These are phyloP conservation scores for Dentipellis sp. DNA, from an alignment of 768 basidiomycete genomes.

Conservation along the genomic window DNA sequence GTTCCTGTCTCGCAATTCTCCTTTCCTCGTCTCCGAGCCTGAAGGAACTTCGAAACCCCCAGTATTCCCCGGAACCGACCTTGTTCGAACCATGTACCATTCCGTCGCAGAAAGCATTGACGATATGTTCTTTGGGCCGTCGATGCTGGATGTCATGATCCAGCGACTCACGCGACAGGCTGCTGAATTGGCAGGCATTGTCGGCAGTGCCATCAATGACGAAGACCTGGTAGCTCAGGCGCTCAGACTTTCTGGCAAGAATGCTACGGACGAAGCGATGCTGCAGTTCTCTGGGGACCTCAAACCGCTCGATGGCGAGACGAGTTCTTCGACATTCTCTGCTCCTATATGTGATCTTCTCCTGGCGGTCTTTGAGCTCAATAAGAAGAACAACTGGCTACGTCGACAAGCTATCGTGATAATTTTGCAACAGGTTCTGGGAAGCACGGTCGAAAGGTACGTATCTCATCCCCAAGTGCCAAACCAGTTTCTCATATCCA, in stretches of 20 bases:
- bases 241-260: conserved; percentile 59
- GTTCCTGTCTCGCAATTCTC: conserved; percentile 84
- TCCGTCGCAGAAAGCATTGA: conserved; percentile 93
- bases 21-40: conserved; percentile 56
- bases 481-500: background rate
- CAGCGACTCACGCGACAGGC: conserved; percentile 85
- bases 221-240: conserved; percentile 82
- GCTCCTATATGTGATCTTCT: conserved; percentile 91
- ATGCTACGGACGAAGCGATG: conserved; percentile 57
- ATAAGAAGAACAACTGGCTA: conserved; percentile 96
- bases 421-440: conserved; percentile 91
- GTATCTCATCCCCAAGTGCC: background rate
- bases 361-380: conserved; percentile 87
- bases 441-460: conserved; percentile 91
- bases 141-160: conserved; percentile 93
- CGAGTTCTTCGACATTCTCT: conserved; percentile 82
- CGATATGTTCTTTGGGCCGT: conserved; percentile 94
- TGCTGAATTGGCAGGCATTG: conserved; percentile 79
- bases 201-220: conserved; percentile 67
- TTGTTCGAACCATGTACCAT: conserved; percentile 83
- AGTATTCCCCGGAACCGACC: conserved; percentile 56
- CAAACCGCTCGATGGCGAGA: conserved; percentile 80
- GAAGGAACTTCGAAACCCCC: conserved; percentile 28
- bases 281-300: conserved; percentile 69
- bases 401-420: conserved; percentile 93